Evolutionary conservation across 139 green algal genomes (phyloP).

Genomic region (Tetratostichococcus sp.): DNA sequence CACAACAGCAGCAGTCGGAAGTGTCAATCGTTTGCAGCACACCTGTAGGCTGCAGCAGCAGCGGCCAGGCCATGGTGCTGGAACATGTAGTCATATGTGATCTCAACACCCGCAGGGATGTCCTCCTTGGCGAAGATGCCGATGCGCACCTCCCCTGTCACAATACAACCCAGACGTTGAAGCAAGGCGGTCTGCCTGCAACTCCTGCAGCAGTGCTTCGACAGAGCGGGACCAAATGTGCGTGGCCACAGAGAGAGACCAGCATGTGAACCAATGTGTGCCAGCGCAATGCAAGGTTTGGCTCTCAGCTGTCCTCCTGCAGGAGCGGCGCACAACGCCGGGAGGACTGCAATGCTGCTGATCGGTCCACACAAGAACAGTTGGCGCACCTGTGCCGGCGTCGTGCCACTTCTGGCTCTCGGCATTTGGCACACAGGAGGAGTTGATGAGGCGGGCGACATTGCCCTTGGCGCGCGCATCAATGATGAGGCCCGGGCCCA

Average conservation of each 20-base stretch:
- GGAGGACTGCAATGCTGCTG: too few species aligned
- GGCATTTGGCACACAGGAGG: constrained; percentile 83
- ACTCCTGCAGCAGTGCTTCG: too few species aligned
- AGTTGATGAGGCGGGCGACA: constrained; percentile 78
- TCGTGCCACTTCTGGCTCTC: constrained; percentile 86
- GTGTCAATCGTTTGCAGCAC: too few species aligned
- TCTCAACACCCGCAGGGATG: constrained; percentile 66
- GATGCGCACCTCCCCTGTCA: constrained; percentile 33
- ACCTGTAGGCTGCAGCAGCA: constrained; percentile 29
- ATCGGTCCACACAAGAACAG: too few species aligned
- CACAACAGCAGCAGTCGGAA: too few species aligned
- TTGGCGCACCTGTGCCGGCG: constrained; percentile 32
- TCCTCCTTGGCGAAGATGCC: constrained; percentile 47
- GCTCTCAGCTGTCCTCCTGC: too few species aligned
- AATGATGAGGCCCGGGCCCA: constrained; percentile 67
- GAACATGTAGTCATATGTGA: constrained; percentile 86
- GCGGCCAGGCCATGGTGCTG: constrained; percentile 38
- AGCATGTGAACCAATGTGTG: too few species aligned
- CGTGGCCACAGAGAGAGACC: too few species aligned
- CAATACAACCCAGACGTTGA: not conserved
- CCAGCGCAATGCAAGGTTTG: too few species aligned
- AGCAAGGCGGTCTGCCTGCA: too few species aligned
- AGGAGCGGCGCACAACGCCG: too few species aligned
- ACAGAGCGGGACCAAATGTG: too few species aligned
- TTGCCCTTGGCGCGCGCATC: constrained; percentile 70